phyloP scores from a whole-genome alignment of 169 alveolate species.

The Plasmodium yoelii region DNA sequence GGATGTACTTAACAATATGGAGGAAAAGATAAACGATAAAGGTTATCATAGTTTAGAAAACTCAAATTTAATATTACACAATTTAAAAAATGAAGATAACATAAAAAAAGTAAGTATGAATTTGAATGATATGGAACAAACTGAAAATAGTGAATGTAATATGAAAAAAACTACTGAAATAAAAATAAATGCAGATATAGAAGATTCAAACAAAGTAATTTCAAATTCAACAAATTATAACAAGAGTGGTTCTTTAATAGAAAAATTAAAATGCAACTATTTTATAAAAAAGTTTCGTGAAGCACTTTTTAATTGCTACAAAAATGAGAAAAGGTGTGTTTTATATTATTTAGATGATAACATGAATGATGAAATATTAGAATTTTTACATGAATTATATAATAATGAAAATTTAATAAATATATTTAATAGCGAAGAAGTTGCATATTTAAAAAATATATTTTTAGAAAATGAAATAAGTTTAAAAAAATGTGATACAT shows the following conservation, averaged over 20 bases:
- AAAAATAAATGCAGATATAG: not conserved
- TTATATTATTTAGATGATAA: constrained; percentile 66
- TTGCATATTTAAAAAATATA: constrained; percentile 66
- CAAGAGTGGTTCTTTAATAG: constrained; percentile 27
- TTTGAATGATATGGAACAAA: not conserved
- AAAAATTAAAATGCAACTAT: constrained; percentile 64
- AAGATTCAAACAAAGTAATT: not conserved
- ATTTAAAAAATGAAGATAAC: too few species aligned
- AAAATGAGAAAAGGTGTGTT: constrained; percentile 73
- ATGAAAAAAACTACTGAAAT: not conserved
- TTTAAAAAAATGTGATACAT: constrained; percentile 38
- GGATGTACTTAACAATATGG: not conserved
- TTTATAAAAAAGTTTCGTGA: constrained; percentile 72
- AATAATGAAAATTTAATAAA: constrained; percentile 66
- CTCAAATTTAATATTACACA: too few species aligned
- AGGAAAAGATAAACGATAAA: not conserved
- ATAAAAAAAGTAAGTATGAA: too few species aligned
- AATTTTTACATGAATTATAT: constrained; percentile 63
- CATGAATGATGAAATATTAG: constrained; percentile 68
- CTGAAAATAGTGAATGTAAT: constrained; percentile 2
- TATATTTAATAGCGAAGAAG: constrained; percentile 72
- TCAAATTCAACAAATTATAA: not conserved
- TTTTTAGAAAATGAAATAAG: constrained; percentile 55
- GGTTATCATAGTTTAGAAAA: not conserved
- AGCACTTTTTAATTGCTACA: constrained; percentile 73